These are phyloP conservation scores for Chalciporus chontae DNA, from an alignment of 768 basidiomycete genomes.

Conservation along the genomic window DNA sequence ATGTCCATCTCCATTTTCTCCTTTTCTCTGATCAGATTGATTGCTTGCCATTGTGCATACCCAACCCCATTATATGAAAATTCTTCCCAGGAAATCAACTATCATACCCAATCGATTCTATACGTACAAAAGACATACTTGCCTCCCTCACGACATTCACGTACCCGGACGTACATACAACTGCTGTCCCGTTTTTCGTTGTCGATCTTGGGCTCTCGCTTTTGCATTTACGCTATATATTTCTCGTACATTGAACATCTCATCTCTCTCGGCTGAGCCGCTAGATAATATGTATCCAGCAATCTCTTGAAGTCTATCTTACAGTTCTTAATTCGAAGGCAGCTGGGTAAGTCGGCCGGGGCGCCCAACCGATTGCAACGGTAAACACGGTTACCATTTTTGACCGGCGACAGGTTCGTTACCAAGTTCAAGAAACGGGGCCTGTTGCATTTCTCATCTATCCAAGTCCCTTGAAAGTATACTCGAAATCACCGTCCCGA, in stretches of 20 bases:
- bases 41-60: background rate
- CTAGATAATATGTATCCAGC: background rate
- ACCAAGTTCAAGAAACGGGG: conserved; percentile 1
- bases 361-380: background rate
- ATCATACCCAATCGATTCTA: background rate
- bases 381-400: background rate
- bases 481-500: background rate
- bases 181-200: conserved; percentile 13
- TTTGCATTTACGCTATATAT: conserved; percentile 5
- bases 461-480: background rate
- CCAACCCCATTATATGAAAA: background rate
- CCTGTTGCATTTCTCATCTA: background rate
- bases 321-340: too few species aligned
- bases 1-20: background rate
- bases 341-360: too few species aligned
- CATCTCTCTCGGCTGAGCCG: conserved; percentile 16
- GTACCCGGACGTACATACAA: conserved; percentile 8
- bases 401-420: background rate
- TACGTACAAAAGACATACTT: conserved; percentile 10
- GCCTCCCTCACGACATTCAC: conserved; percentile 12
- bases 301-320: background rate
- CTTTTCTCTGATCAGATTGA: background rate
- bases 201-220: conserved; percentile 5
- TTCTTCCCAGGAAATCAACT: background rate
- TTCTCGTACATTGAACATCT: background rate